Conservation (phyloP, 306 rosid species). For the Pterocarpus santalinus region DNA sequence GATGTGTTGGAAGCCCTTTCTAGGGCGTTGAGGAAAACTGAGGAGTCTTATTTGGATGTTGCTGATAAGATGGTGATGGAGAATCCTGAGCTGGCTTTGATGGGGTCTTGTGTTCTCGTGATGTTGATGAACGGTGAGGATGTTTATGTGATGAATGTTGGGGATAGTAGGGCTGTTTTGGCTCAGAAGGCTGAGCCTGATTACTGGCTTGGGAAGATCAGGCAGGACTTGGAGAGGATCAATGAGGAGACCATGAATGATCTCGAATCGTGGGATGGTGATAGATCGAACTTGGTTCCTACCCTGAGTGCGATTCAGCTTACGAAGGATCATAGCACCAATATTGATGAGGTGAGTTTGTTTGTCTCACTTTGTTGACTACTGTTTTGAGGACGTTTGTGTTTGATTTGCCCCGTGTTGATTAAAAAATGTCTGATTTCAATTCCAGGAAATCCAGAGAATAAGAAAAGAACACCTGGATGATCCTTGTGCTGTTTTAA, state of each 20-base stretch:
- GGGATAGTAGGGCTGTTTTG: constrained; percentile 91
- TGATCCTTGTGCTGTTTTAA: constrained; percentile 80
- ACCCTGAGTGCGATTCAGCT: constrained; percentile 78
- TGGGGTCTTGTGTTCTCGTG: constrained; percentile 99
- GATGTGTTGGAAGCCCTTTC: constrained; percentile 91
- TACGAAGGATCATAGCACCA: constrained; percentile 90
- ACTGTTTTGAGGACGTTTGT: constrained; percentile 15
- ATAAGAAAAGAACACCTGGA: constrained; percentile 82
- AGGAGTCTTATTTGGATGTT: constrained; percentile 82
- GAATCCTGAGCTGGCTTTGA: constrained; percentile 93
- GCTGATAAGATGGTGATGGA: constrained; percentile 85
- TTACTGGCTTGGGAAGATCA: constrained; percentile 90
- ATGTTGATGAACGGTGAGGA: constrained; percentile 98
- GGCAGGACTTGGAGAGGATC: constrained; percentile 92
- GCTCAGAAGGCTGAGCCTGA: constrained; percentile 94
- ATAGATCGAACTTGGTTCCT: constrained; percentile 59
- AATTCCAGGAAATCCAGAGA: constrained; percentile 83
- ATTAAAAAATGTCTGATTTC: constrained; percentile 27
- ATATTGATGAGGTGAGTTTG: constrained; percentile 69
- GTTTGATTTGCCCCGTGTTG: constrained; percentile 33
- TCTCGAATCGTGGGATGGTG: constrained; percentile 79
- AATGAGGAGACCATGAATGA: constrained; percentile 92
- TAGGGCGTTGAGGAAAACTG: constrained; percentile 84
- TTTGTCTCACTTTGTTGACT: constrained; percentile 16
- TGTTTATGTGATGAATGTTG: constrained; percentile 94